Evolutionary conservation across 2,329 filamentous ascomycete genomes (phyloP), one percentile per base, ranked within the genome.

Genomic region (Botryotinia globosa): DNA sequence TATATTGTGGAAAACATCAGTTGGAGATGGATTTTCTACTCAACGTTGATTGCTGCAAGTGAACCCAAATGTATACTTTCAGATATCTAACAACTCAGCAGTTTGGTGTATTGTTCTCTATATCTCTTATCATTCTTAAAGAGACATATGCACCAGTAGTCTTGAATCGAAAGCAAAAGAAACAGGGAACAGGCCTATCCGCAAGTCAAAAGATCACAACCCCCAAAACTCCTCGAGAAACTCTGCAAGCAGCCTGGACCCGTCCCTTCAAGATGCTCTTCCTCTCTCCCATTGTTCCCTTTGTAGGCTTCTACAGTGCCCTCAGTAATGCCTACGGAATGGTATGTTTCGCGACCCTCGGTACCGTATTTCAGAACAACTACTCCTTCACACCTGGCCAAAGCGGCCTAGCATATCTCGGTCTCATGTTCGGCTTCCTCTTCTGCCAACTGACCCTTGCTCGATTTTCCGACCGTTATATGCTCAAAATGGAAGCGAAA

Each of bases 1-100:
- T 88, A 85, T 73, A 79, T 88, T 0, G 83, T 83, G 0, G 79
- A 83, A 51, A 83, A 82, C 6, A 79, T 78, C 39, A 84, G 84
- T 5, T 88, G 87, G 87, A 79, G 86, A 56, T 88, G 87, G 87
- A 81, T 85, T 1, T 86, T 87, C 72, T 87, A 85, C 82, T 79
- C 85, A 20, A 81, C 86, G 12, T 81, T 84, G 16, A 86, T 86
- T 51, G 78, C 81, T 68, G 83, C 82, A 29, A 78, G 76, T 51
- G 77, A 83, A 14, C 6, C 76, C 84, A 85, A 82, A 3, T n/a
- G 0, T 1, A 4, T 0, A 39, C n/a, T 39, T 5, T 25, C 29
- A 8, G 16, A 22, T 20, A 54, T 39, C 34, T 66, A 39, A 54
- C 9, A 2, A 39, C 2, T 0, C 14, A 20, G 37, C 8, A 66